Percentiles rank a stretch among this genome's conserved stretches.
phyloP scores from a whole-genome alignment of 768 basidiomycete genomes.

The Bullera alba region DNA sequence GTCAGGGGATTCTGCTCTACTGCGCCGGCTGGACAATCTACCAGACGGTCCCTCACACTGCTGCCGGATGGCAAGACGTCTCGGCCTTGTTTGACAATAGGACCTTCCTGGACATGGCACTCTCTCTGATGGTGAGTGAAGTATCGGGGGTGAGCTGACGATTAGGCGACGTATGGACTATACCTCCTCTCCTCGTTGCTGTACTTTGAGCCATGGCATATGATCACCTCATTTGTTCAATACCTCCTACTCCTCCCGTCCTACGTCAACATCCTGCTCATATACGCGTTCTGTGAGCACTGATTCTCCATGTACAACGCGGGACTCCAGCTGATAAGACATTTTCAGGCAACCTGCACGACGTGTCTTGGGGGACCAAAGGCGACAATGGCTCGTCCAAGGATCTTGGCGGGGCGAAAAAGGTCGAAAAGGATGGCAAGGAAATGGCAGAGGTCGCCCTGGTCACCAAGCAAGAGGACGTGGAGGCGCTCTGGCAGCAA shows the following conservation, averaged over 20 bases:
- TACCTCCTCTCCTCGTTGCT: conserved; percentile 51
- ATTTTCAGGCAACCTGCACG: conserved; percentile 59
- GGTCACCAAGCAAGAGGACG: conserved; percentile 73
- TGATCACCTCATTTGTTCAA: conserved; percentile 45
- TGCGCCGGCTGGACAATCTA: conserved; percentile 89
- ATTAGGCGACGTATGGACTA: conserved; percentile 79
- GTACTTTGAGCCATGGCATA: conserved; percentile 46
- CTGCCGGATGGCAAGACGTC: conserved; percentile 68
- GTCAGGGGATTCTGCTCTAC: conserved; percentile 62
- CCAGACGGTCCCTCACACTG: conserved; percentile 66
- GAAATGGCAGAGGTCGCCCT: conserved; percentile 76
- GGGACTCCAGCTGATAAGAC: too few species aligned
- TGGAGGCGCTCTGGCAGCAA: conserved; percentile 78
- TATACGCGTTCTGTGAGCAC: conserved; percentile 45
- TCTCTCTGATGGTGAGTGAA: conserved; percentile 23
- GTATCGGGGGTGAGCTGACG: conserved; percentile 10
- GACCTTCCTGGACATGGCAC: conserved; percentile 65
- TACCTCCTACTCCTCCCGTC: conserved; percentile 44
- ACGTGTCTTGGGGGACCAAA: conserved; percentile 81
- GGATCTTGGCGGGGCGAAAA: conserved; percentile 85
- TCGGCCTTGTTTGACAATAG: conserved; percentile 46
- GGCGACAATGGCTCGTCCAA: conserved; percentile 82
- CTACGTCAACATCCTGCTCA: conserved; percentile 44
- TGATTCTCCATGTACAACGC: too few species aligned
- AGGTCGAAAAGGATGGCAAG: conserved; percentile 74